phyloP scores from a whole-genome alignment of 177 flowering plant genomes.

The Vitis hybrid region DNA sequence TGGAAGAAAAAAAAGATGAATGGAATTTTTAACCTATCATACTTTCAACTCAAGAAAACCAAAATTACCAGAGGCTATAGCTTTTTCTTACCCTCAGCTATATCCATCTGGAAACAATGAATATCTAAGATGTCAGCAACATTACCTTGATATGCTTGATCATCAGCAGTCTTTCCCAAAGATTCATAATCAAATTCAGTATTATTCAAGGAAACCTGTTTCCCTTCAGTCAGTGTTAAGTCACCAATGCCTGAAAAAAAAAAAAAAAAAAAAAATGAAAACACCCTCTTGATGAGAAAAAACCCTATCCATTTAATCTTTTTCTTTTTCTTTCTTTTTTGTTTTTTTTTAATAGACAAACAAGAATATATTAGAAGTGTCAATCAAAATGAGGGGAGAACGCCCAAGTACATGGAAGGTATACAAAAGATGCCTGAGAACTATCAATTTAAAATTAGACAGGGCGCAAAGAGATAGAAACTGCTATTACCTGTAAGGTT shows the following conservation, averaged over 20 bases:
- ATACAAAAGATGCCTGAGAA: background rate
- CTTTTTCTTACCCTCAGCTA: constrained; percentile 5
- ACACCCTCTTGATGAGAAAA: too few species aligned
- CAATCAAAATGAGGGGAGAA: constrained; percentile 1
- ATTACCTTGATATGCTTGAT: constrained; percentile 21
- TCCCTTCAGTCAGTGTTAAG: background rate
- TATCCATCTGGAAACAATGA: background rate
- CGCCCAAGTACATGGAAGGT: background rate
- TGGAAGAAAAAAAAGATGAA: background rate
- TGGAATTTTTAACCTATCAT: background rate
- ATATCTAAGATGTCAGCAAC: constrained; percentile 15
- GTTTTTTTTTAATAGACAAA: constrained; percentile 1
- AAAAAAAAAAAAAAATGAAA: background rate
- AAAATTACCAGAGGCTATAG: background rate
- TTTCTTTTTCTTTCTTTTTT: too few species aligned
- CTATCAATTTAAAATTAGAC: background rate
- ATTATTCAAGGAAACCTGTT: background rate
- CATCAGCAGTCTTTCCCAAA: constrained; percentile 17
- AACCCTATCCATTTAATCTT: too few species aligned
- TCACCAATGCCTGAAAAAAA: background rate
- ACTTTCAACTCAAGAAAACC: background rate
- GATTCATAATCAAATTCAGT: background rate
- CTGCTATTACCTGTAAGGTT: constrained; percentile 41
- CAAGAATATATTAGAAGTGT: too few species aligned
- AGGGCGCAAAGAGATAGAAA: background rate